Percentiles rank a stretch among this genome's conserved stretches.
Conservation (phyloP, 441 rosid species). For the Rhodomyrtus psidioides region DNA sequence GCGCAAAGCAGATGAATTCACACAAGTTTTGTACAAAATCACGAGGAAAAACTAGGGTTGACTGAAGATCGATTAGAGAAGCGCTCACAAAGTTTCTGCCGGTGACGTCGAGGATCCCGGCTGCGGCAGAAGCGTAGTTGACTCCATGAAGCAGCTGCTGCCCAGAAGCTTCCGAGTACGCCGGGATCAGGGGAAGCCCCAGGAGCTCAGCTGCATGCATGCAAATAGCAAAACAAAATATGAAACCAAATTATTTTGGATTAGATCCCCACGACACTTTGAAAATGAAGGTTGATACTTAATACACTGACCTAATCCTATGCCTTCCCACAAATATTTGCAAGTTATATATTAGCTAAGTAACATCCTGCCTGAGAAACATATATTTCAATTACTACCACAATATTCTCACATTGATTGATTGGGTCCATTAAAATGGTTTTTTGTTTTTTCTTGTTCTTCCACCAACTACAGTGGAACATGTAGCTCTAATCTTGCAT, state of each 20-base stretch:
- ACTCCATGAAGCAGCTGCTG: slow-evolving; percentile 68
- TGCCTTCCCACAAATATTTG: neutral
- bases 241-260: neutral
- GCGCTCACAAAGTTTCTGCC: slow-evolving; percentile 86
- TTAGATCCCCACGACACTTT: neutral
- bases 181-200: slow-evolving; percentile 82
- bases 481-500: neutral
- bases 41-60: neutral
- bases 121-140: slow-evolving; percentile 96
- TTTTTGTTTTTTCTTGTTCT: neutral
- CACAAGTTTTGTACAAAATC: neutral
- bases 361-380: neutral
- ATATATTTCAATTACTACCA: neutral
- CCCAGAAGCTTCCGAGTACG: slow-evolving; percentile 65
- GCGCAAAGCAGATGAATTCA: neutral
- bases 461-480: neutral
- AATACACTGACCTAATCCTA: neutral
- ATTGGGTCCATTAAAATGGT: neutral
- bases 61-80: neutral
- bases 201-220: slow-evolving; percentile 62
- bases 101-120: slow-evolving; percentile 83
- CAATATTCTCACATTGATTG: neutral
- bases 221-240: neutral
- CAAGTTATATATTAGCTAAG: neutral
- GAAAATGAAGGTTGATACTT: neutral